Evolutionary conservation across 164 flowering plant species (phyloP).

Genomic region (Dillenia suffruticosa): DNA sequence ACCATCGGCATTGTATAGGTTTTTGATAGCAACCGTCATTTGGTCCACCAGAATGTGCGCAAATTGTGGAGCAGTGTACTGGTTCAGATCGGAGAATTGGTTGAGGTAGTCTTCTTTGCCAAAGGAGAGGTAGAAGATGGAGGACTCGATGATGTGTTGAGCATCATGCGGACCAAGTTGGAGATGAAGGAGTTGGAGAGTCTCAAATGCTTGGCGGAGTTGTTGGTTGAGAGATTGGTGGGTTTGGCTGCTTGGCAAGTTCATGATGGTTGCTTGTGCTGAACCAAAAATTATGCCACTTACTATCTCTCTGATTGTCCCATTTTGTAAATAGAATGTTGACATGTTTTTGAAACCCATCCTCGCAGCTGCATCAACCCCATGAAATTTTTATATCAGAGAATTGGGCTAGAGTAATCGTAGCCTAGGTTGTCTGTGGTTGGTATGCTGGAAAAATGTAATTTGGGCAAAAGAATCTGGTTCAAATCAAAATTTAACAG

Average conservation of each 20-base stretch:
- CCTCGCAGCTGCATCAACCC: constrained; percentile 48
- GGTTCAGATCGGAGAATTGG: constrained; percentile 12
- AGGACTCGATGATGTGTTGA: constrained; percentile 30
- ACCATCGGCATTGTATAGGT: constrained; percentile 39
- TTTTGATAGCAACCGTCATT: constrained; percentile 27
- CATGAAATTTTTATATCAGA: no score
- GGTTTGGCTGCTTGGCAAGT: constrained; percentile 16
- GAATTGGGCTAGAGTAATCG: no score
- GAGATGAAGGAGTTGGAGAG: constrained; percentile 59
- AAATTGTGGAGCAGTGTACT: constrained; percentile 19
- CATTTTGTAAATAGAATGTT: constrained; percentile 55
- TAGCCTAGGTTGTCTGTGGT: background rate
- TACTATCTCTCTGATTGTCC: constrained; percentile 41
- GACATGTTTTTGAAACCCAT: constrained; percentile 40
- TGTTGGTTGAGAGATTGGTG: constrained; percentile 62
- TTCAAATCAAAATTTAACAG: no score
- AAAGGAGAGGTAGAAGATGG: constrained; percentile 63
- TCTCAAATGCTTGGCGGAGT: constrained; percentile 60
- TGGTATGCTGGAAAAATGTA: no score
- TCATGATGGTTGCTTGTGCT: constrained; percentile 58
- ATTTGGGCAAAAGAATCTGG: background rate
- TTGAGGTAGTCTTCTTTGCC: constrained; percentile 68
- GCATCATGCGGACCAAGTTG: constrained; percentile 34
- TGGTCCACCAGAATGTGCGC: constrained; percentile 42
- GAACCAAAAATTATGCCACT: constrained; percentile 65